Conservation (phyloP, 139 green algal species). For the Haematococcus lacustris region DNA sequence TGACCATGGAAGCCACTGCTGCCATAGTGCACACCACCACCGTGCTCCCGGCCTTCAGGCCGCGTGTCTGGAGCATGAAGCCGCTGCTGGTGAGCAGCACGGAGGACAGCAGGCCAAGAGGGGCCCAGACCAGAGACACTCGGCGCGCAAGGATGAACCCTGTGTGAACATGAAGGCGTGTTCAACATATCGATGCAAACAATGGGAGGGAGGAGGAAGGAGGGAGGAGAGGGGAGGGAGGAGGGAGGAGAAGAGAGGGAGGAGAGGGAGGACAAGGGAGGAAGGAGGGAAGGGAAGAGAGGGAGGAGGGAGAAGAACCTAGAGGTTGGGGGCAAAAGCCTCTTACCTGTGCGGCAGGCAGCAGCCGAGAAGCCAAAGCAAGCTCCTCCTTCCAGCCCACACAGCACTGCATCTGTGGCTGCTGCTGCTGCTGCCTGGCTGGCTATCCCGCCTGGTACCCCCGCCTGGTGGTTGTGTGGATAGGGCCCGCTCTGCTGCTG, state of each 20-base stretch:
- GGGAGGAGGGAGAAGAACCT: not conserved
- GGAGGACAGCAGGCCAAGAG: constrained; percentile 51
- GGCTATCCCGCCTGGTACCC: too few species aligned
- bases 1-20: constrained; percentile 70
- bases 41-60: constrained; percentile 75
- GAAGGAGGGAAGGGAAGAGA: not conserved
- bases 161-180: too few species aligned
- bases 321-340: too few species aligned
- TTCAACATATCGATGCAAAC: too few species aligned
- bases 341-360: constrained; percentile 45
- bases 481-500: too few species aligned
- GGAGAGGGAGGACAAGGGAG: too few species aligned
- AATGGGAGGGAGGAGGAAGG: too few species aligned
- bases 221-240: too few species aligned
- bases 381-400: constrained; percentile 64
- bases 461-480: too few species aligned
- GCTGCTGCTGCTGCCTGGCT: not conserved
- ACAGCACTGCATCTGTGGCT: constrained; percentile 29
- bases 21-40: constrained; percentile 78
- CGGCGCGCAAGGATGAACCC: constrained; percentile 60
- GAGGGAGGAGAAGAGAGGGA: too few species aligned
- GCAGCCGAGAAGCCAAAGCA: constrained; percentile 77
- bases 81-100: constrained; percentile 56
- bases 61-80: constrained; percentile 70
- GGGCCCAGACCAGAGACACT: constrained; percentile 33